Evolutionary conservation across 352 stramenopile species (phyloP).

Genomic region (Phytophthora kernoviae): DNA sequence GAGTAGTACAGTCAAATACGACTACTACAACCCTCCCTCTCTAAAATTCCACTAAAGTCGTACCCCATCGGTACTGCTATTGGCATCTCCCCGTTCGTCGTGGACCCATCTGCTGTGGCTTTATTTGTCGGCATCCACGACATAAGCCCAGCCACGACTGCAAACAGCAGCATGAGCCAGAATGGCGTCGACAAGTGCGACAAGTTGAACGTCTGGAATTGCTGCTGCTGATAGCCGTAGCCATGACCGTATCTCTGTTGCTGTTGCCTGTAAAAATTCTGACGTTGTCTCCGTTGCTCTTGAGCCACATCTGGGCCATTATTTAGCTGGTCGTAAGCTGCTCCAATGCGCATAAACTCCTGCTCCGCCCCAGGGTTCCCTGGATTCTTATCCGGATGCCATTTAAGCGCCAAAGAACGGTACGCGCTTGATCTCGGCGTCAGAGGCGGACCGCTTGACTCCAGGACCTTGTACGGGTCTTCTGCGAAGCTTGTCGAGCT

Average conservation of each 20-base stretch:
- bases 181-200: conserved; percentile 55
- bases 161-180: conserved; percentile 48
- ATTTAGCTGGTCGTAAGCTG: conserved; percentile 70
- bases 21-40: neutral
- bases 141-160: conserved; percentile 48
- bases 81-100: neutral
- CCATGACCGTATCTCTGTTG: conserved; percentile 38
- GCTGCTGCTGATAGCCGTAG: conserved; percentile 24
- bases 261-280: conserved; percentile 52
- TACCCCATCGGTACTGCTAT: neutral
- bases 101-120: conserved; percentile 3
- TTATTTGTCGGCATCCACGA: conserved; percentile 44
- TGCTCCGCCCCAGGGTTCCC: conserved; percentile 67
- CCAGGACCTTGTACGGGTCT: conserved; percentile 79
- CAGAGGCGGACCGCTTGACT: conserved; percentile 59
- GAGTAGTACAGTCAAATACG: neutral
- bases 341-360: conserved; percentile 78
- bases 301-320: conserved; percentile 14
- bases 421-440: conserved; percentile 89
- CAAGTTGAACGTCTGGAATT: conserved; percentile 36
- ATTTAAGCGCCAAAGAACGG: conserved; percentile 85
- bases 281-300: conserved; percentile 24
- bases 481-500: conserved; percentile 35
- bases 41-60: neutral
- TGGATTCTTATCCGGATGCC: conserved; percentile 91